Evolutionary conservation across 805 yeast species (phyloP), one percentile per base, ranked within the genome.

Genomic region (Dipodascus albidus): DNA sequence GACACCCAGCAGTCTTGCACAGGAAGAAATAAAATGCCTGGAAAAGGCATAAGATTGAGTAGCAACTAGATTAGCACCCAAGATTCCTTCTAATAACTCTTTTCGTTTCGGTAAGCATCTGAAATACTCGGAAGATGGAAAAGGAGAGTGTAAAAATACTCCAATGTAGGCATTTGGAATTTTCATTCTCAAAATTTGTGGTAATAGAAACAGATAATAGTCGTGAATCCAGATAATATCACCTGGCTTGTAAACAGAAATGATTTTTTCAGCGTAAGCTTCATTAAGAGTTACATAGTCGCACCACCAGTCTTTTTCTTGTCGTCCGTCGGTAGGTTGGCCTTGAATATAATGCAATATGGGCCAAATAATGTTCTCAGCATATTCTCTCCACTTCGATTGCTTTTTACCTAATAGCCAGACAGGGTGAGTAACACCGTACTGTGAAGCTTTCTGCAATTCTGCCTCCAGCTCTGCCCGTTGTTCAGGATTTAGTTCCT

Each of bases 221-320:
- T 90, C 97, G 70, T 90, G 96, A 60, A 90, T 77, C 95, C 96
- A 87, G 54, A 90, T 83, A 42, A 90, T 75, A 66, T 90, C 97
- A 35, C 99, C 99, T 2, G 90, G 87, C 58, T 79, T 70, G 66
- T 89, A 93, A 27, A 86, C 74, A 50, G 77, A 74, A 59, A 80
- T 74, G 58, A 93, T 82, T 61, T 80, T 85, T 55, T 86, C 81
- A 48, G 93, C 89, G 67, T 86, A 93, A 8, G 89, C 89, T 69
- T 88, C 96, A 67, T 93, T 93, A 72, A 89, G 85, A 63, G 78
- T 81, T 50, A 88, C 95, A 65, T 93, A 93, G 64, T 87, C 95
- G 65, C 83, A 78, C 83, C 83, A 82, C 96, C 96, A 89, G 63
- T 80, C 78, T 49, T 78, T 75, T 48, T 81, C 76, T 64, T 87